Percentiles rank a stretch among this genome's conserved stretches.
Evolutionary conservation across 2,329 filamentous ascomycete genomes (phyloP).

Genomic region (Xylaria sp.): DNA sequence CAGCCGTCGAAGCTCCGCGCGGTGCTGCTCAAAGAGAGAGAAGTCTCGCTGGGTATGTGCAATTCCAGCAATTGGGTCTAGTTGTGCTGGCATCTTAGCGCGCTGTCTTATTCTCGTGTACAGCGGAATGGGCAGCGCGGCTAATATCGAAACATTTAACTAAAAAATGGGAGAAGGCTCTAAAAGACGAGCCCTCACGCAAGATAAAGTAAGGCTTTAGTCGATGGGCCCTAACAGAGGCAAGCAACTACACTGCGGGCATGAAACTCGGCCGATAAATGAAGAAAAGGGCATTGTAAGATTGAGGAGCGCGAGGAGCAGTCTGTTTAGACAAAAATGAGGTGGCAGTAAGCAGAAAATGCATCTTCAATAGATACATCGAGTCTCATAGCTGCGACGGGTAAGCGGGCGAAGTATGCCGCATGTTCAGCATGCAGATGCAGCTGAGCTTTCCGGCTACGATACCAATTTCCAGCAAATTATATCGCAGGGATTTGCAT

Average conservation of each 20-base stretch:
- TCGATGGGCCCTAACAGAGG: too few relatives aligned
- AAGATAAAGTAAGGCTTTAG: too few relatives aligned
- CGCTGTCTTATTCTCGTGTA: neutral
- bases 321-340: too few relatives aligned
- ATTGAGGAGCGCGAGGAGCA: too few relatives aligned
- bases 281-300: too few relatives aligned
- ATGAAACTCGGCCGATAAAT: too few relatives aligned
- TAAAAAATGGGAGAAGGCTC: neutral
- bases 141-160: neutral
- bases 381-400: too few relatives aligned
- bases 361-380: too few relatives aligned
- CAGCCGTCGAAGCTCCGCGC: conserved; percentile 2
- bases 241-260: too few relatives aligned
- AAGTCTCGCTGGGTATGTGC: conserved; percentile 1
- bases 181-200: too few relatives aligned
- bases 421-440: neutral
- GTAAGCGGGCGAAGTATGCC: neutral
- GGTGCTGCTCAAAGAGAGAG: conserved; percentile 1
- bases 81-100: neutral
- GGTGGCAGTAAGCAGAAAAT: too few relatives aligned
- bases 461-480: conserved; percentile 16
- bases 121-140: neutral
- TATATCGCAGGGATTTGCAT: neutral
- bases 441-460: neutral
- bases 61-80: neutral